Evolutionary conservation across 2,329 filamentous ascomycete genomes (phyloP).

Genomic region (Pyrenochaeta sp.): DNA sequence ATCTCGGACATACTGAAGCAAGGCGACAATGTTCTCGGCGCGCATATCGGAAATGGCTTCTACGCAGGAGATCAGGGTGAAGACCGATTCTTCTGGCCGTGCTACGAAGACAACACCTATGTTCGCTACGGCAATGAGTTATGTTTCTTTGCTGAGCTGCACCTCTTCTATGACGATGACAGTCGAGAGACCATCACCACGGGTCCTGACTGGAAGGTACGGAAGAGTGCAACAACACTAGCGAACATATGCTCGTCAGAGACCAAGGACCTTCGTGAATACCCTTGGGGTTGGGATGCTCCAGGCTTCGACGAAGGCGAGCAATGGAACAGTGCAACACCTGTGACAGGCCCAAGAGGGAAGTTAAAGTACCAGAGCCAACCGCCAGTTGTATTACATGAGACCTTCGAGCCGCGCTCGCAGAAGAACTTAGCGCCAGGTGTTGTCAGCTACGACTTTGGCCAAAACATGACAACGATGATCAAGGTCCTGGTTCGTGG

Average conservation of each 20-base stretch:
- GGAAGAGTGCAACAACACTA: slow-evolving; percentile 51
- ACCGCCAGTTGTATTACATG: slow-evolving; percentile 50
- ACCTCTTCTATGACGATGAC: slow-evolving; percentile 50
- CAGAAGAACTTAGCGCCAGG: slow-evolving; percentile 28
- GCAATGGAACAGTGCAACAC: slow-evolving; percentile 46
- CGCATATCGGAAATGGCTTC: slow-evolving; percentile 55
- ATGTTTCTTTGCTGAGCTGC: slow-evolving; percentile 53
- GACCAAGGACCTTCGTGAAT: slow-evolving; percentile 47
- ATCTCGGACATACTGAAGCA: slow-evolving; percentile 44
- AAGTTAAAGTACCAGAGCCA: slow-evolving; percentile 53
- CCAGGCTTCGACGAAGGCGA: slow-evolving; percentile 33
- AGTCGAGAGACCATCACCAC: slow-evolving; percentile 48
- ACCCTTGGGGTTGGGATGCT: slow-evolving; percentile 49
- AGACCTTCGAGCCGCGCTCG: slow-evolving; percentile 44
- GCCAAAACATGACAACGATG: slow-evolving; percentile 47
- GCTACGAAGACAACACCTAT: slow-evolving; percentile 55
- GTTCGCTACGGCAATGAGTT: slow-evolving; percentile 46
- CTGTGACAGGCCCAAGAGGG: slow-evolving; percentile 51
- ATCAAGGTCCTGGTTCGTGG: slow-evolving; percentile 38
- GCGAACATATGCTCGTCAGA: slow-evolving; percentile 55
- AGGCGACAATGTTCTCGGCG: slow-evolving; percentile 49
- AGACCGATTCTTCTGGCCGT: slow-evolving; percentile 55
- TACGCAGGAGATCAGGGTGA: slow-evolving; percentile 55
- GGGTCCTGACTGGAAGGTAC: slow-evolving; percentile 49
- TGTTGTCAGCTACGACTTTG: slow-evolving; percentile 41